Conservation (phyloP, 768 basidiomycete genomes). For the Lentinula aciculospora region DNA sequence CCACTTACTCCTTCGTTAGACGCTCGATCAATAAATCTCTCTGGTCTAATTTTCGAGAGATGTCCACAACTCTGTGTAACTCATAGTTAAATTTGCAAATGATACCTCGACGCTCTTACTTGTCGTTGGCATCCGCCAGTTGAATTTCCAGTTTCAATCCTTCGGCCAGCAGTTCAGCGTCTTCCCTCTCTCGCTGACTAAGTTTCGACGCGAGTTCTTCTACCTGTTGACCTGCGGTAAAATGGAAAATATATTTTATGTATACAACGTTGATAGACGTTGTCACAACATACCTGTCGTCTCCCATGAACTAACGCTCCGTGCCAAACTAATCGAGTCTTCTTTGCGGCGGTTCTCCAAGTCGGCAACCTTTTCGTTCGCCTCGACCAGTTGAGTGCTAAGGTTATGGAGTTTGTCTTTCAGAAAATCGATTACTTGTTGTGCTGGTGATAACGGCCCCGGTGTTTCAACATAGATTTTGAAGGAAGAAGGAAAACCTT, state of each 20-base stretch:
- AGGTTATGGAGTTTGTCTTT: conserved; percentile 39
- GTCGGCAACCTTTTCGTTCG: conserved; percentile 30
- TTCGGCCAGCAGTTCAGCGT: conserved; percentile 9
- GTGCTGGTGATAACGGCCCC: conserved; percentile 27
- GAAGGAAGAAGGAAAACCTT: not conserved
- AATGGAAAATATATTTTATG: not conserved
- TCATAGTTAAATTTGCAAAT: not conserved
- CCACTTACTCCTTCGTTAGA: not conserved
- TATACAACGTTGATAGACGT: not conserved
- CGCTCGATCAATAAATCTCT: not conserved
- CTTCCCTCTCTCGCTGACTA: conserved; percentile 14
- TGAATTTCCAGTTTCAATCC: conserved; percentile 9
- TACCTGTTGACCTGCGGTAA: conserved; percentile 9
- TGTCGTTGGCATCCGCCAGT: conserved; percentile 13
- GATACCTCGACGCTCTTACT: not conserved
- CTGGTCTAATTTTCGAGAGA: not conserved
- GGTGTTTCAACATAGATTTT: not conserved
- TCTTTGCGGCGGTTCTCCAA: conserved; percentile 23
- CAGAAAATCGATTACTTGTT: conserved; percentile 43
- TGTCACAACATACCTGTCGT: conserved; percentile 9
- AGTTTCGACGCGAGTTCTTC: conserved; percentile 13
- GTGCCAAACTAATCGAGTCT: not conserved
- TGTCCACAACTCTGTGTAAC: not conserved
- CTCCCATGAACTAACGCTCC: conserved; percentile 12
- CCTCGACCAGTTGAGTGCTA: conserved; percentile 36